Base-by-base conservation (phyloP, 805 yeast genomes). In the Candida oleophila region DNA sequence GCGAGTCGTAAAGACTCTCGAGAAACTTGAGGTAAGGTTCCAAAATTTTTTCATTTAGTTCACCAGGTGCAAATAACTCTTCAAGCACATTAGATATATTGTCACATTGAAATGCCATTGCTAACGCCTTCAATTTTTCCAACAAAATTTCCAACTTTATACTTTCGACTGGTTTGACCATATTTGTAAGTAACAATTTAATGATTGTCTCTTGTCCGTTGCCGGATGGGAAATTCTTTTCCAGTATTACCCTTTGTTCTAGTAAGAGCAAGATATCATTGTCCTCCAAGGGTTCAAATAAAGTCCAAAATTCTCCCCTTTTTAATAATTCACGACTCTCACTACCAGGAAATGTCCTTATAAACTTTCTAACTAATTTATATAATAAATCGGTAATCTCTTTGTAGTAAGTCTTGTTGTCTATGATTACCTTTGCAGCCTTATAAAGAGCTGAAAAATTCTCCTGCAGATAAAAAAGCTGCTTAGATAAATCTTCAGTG, bases 341-440 rank as follows among this genome's bases (percentile, higher is more conserved):
- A 25, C 30, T 25, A 5, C 11, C 9, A 11, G 30, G 30, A 11
- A 25, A 25, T 25, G 30, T 22, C 16, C n/a, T 18, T 5, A 39
- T 15, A 20, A 41, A 8, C 19, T 34, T 42, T 22, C 65, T 65
- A 11, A 65, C 55, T 41, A 55, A 58, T 21, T 47, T 53, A 11
- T 36, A 32, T 19, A 67, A 44, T 28, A 45, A 28, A 3, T 39
- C 9, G n/a, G 41, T 5, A 35, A 49, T 53, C 4, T 28, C 45
- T 12, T 18, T 19, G 14, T 42, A 42, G 32, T 42, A 42, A 2
- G 18, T 38, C 22, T 53, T 42, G 33, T 64, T 56, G 7, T 46
- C 47, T 2, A 58, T 21, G 2, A 58, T 46, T 2, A 37, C 32
- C 3, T 21, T 11, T 18, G 37, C 8, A 22, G 35, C 18, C 5